Conservation (phyloP, 805 yeast species). For the Barnettozyma sucrosica region DNA sequence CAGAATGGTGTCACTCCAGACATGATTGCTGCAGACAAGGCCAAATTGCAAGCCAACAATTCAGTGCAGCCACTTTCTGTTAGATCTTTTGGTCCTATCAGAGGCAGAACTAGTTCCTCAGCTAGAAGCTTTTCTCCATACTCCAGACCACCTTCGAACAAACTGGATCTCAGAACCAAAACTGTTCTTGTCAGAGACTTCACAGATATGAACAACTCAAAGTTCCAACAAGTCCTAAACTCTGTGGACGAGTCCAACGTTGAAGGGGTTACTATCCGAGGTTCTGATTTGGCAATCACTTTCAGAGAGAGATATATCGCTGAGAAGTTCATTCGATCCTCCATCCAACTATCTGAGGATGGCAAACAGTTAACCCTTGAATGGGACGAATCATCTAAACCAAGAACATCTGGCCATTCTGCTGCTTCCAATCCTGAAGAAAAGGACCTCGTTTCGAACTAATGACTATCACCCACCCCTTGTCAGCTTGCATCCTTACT, state of each 20-base stretch:
- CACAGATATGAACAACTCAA: constrained; percentile 12
- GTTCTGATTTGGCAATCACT: constrained; percentile 13
- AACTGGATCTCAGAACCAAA: constrained; percentile 22
- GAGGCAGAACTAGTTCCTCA: constrained; percentile 7
- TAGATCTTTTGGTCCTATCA: constrained; percentile 4
- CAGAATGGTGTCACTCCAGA: constrained; percentile 19
- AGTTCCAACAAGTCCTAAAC: constrained; percentile 13
- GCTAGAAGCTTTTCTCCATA: constrained; percentile 15
- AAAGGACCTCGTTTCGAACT: constrained; percentile 3
- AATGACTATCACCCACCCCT: neutral
- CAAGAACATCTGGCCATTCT: neutral
- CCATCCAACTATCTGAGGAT: constrained; percentile 8
- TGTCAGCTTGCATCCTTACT: neutral
- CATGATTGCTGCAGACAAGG: constrained; percentile 18
- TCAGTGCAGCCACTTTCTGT: neutral
- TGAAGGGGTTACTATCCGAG: constrained; percentile 5
- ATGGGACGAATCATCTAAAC: constrained; percentile 21
- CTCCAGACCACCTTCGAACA: constrained; percentile 12
- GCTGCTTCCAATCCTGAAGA: neutral
- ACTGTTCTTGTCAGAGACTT: constrained; percentile 19
- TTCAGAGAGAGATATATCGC: constrained; percentile 22
- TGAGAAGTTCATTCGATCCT: constrained; percentile 18
- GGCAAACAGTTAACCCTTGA: constrained; percentile 9
- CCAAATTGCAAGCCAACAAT: constrained; percentile 15
- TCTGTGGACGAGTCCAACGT: constrained; percentile 14